Evolutionary conservation across 1,284 basidiomycete genomes (phyloP).

Genomic region (Pseudozyma hubeiensis): DNA sequence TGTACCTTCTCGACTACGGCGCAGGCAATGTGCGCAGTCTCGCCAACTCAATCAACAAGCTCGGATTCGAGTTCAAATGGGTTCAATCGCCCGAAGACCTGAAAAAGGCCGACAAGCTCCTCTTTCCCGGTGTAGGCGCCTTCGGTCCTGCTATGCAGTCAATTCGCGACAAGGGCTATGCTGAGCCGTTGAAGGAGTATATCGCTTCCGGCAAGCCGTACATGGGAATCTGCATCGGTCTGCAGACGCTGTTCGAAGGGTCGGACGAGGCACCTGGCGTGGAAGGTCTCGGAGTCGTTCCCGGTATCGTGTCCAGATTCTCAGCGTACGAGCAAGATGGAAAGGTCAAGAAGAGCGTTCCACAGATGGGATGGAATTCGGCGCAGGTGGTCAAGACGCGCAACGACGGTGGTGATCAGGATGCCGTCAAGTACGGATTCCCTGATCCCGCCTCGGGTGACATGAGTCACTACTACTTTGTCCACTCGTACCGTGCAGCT

Average conservation of each 20-base stretch:
- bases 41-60: conserved; percentile 88
- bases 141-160: conserved; percentile 89
- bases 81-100: conserved; percentile 87
- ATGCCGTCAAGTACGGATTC: conserved; percentile 51
- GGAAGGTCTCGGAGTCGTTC: conserved; percentile 63
- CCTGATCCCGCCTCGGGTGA: conserved; percentile 66
- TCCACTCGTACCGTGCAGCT: conserved; percentile 92
- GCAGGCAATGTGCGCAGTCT: conserved; percentile 71
- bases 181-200: conserved; percentile 84
- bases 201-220: conserved; percentile 91
- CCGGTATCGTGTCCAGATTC: conserved; percentile 58
- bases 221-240: conserved; percentile 86
- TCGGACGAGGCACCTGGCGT: conserved; percentile 73
- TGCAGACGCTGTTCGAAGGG: conserved; percentile 78
- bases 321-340: conserved; percentile 42
- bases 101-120: conserved; percentile 84
- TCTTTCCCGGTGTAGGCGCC: conserved; percentile 98
- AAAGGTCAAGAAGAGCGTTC: conserved; percentile 79
- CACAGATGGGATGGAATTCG: conserved; percentile 94
- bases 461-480: conserved; percentile 86
- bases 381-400: conserved; percentile 69
- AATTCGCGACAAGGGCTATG: conserved; percentile 79
- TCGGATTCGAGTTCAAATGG: conserved; percentile 92
- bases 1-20: conserved; percentile 68
- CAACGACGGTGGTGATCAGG: conserved; percentile 31